Conservation (phyloP, 208 protist genomes). For the Herpetomonas muscarum region DNA sequence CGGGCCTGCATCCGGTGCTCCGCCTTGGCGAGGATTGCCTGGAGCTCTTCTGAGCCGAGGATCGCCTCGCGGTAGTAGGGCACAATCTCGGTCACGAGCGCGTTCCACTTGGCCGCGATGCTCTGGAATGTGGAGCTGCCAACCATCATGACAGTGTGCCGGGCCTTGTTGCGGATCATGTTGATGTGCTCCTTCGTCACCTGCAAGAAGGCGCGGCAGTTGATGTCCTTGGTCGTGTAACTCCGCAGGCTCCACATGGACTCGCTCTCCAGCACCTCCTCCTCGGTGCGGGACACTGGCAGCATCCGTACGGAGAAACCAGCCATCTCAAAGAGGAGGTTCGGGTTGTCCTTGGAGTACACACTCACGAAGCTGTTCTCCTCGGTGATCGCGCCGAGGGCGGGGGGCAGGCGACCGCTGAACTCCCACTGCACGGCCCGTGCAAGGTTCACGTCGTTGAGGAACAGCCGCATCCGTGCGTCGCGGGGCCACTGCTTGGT, state of each 20-base stretch:
- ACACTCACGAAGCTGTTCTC: slow-evolving; percentile 99
- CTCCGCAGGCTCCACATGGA: slow-evolving; percentile 99
- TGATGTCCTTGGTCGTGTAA: slow-evolving; percentile 98
- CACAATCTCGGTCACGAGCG: slow-evolving; percentile 98
- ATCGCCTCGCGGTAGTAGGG: slow-evolving; percentile 99
- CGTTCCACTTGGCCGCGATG: slow-evolving; percentile 99
- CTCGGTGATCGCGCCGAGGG: slow-evolving; percentile 97
- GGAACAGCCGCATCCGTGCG: slow-evolving; percentile 99
- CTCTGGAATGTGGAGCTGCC: slow-evolving; percentile 99
- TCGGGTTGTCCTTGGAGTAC: slow-evolving; percentile 99
- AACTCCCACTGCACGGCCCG: slow-evolving; percentile 99
- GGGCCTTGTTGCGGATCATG: slow-evolving; percentile 98
- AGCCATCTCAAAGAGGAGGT: slow-evolving; percentile 99
- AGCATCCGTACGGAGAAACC: slow-evolving; percentile 98
- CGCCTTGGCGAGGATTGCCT: slow-evolving; percentile 99
- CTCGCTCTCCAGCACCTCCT: slow-evolving; percentile 94
- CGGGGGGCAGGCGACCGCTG: slow-evolving; percentile 97
- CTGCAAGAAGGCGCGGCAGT: slow-evolving; percentile 98
- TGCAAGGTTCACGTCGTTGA: slow-evolving; percentile 99
- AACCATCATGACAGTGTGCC: slow-evolving; percentile 99
- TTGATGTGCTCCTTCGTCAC: slow-evolving; percentile 95
- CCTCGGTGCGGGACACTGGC: slow-evolving; percentile 86
- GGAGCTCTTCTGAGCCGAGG: slow-evolving; percentile 95
- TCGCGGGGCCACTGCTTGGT: slow-evolving; percentile 99
- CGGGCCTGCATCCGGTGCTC: slow-evolving; percentile 99